Evolutionary conservation across 2,329 filamentous ascomycete species (phyloP).

Genomic region (Bisporella sp.): DNA sequence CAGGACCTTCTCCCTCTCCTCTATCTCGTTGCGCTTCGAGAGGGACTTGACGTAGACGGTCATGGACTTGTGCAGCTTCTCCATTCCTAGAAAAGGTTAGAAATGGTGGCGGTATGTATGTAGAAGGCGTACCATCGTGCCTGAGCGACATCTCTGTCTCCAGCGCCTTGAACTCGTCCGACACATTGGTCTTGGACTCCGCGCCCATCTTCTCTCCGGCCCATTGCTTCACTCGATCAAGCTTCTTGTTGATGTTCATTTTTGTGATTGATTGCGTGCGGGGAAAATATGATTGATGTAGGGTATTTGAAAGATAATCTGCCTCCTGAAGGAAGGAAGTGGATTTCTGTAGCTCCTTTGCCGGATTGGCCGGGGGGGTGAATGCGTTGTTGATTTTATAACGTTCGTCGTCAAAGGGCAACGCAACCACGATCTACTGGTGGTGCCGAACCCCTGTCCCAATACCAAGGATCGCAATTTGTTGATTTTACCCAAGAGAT

Average conservation of each 20-base stretch:
- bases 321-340: not conserved
- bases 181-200: constrained; percentile 78
- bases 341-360: not conserved
- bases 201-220: constrained; percentile 92
- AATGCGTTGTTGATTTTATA: too few species aligned
- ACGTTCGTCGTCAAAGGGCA: too few species aligned
- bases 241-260: constrained; percentile 61
- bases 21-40: constrained; percentile 72
- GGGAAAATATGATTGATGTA: not conserved
- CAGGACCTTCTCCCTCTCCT: constrained; percentile 82
- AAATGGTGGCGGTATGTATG: not conserved
- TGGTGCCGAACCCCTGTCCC: too few species aligned
- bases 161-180: constrained; percentile 85
- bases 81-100: constrained; percentile 62
- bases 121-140: constrained; percentile 63
- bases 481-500: too few species aligned
- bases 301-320: constrained; percentile 1
- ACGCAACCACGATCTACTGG: too few species aligned
- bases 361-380: not conserved
- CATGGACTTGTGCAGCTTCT: constrained; percentile 81
- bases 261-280: constrained; percentile 10
- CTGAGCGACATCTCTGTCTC: constrained; percentile 87
- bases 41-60: constrained; percentile 81
- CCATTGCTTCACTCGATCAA: constrained; percentile 97
- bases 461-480: too few species aligned